Base-by-base conservation (phyloP, 176 grass and related monocot species). In the Lolium rigidum region DNA sequence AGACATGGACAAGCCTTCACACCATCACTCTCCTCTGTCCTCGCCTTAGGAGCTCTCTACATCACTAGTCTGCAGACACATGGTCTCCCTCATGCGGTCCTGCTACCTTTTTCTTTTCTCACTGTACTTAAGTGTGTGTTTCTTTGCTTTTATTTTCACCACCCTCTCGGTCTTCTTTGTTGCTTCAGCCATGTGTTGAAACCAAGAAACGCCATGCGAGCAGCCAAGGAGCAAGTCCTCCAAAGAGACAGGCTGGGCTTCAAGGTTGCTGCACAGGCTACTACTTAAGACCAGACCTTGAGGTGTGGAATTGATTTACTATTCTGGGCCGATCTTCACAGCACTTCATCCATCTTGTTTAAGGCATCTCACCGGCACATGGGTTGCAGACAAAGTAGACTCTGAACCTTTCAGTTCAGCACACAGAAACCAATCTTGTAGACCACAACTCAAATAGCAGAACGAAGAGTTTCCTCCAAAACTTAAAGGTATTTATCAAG, bases 371-470 rank as follows among this genome's bases (percentile, higher is more conserved):
- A 12, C 41, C 11, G 10, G 6, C 43, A 21, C 41, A 21, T 8
- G 6, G 2, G 12, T 21, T 47, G n/a, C 48, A 48, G 41, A 48
- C 43, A 12, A 48, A 73, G 43, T 73, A 73, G 41, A 73, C n/a
- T 72, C 47, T 73, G 5, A 48, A 73, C n/a, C 70, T 73, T 48
- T n/a, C 20, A 13, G 5, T 73, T 73, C 43, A 71, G 38, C 20
- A 44, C 20, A n/a, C 10, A 5, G 10, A 43, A 20, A 43, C 67
- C 9, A 70, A 43, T 70, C 67, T 10, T 70, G 17, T 43, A 70
- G 67, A 70, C 20, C 37, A 41, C 67, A 70, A 70, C 67, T 70
- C 39, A 44, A 18, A n/a, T 46, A 47, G 41, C 69, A 47, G 69
- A 44, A 22, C 9, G 46, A n/a, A 48, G 2, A 47, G 70, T 13